A percentile compares a stretch with the other conserved stretches of the same genome.
These are phyloP conservation scores for Paramyrothecium sp. DNA, from an alignment of 2,329 filamentous ascomycete genomes.

Conservation along the genomic window DNA sequence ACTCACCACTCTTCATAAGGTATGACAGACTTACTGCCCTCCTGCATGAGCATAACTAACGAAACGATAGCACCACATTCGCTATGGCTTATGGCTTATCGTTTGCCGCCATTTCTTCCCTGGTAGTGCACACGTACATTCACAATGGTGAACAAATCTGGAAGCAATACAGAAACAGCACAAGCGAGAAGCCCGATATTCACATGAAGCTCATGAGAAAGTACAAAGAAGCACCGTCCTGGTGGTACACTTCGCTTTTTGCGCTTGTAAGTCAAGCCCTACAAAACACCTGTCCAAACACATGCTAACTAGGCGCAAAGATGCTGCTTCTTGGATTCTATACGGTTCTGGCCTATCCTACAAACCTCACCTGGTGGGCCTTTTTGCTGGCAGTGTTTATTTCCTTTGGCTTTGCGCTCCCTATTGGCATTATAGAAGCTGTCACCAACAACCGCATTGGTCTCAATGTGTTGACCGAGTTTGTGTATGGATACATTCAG, in stretches of 20 bases:
- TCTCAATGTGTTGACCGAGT: constrained; percentile 73
- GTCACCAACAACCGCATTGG: constrained; percentile 70
- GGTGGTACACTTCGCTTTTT: constrained; percentile 63
- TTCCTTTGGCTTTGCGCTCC: constrained; percentile 62
- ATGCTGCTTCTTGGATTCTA: constrained; percentile 54
- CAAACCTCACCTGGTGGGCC: constrained; percentile 70
- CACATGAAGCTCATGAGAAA: constrained; percentile 65
- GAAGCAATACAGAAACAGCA: constrained; percentile 59
- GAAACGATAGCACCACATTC: constrained; percentile 63
- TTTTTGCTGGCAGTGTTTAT: constrained; percentile 67
- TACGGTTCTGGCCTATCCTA: constrained; percentile 59
- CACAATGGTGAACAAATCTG: constrained; percentile 68
- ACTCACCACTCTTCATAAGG: constrained; percentile 67
- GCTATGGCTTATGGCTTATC: constrained; percentile 68
- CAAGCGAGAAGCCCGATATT: constrained; percentile 58
- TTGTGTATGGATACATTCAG: constrained; percentile 73
- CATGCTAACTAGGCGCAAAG: constrained; percentile 26
- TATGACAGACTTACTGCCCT: constrained; percentile 13
- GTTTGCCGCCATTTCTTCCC: constrained; percentile 68
- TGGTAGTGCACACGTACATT: constrained; percentile 66
- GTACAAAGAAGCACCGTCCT: constrained; percentile 61
- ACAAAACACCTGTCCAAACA: background rate
- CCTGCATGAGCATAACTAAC: too few relatives aligned
- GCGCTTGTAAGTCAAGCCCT: constrained; percentile 38
- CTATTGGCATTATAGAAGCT: constrained; percentile 69